Evolutionary conservation across 176 grass and related monocot genomes (phyloP), one percentile per base, ranked within the genome.

Genomic region (Panicum miliaceum): DNA sequence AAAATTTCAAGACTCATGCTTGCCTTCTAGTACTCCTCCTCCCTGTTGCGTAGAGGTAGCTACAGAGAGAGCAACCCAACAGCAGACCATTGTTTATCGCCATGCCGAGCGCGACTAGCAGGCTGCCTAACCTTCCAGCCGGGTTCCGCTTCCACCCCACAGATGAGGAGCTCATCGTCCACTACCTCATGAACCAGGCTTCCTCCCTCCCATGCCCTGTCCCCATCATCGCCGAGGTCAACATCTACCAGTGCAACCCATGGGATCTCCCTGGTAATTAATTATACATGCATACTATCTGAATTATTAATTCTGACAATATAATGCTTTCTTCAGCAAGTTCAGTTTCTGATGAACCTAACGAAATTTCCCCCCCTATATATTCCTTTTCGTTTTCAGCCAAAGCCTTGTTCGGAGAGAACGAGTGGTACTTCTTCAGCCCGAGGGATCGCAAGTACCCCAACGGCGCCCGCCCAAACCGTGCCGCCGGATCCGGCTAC

Each of bases 111-210:
- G 6, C 35, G 1, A 34, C 27, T 6, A 20, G 27, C 18, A 35
- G 34, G 0, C 36, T 72, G 59, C 84, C 79, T 1, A 45, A 58
- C 4, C 90, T 98, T 13, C 96, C 96, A 2, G 91, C 96, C 0
- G 96, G 96, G 1, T 98, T 98, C 83, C 87, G 96, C 0, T 98
- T 98, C 83, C 89, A 98, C 85, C 96, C 96, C 4, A 90, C 89
- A 0, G 96, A 95, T 38, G 85, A 90, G 83, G 96, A 98, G 84
- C 87, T 98, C 38, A 92, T 98, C 60, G 89, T 91, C 0, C 86
- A 95, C 77, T 98, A 98, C 86, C 93, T 98, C 47, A 26, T 35
- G 69, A 85, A 88, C 57, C 93, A 94, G 18, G 77, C 84, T 0
- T 76, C 89, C 25, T 59, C 88, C 42, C 23, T 88, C 0, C 77